Base-by-base conservation (phyloP, 2,329 filamentous ascomycete species). In the Parafenestella ontariensis region DNA sequence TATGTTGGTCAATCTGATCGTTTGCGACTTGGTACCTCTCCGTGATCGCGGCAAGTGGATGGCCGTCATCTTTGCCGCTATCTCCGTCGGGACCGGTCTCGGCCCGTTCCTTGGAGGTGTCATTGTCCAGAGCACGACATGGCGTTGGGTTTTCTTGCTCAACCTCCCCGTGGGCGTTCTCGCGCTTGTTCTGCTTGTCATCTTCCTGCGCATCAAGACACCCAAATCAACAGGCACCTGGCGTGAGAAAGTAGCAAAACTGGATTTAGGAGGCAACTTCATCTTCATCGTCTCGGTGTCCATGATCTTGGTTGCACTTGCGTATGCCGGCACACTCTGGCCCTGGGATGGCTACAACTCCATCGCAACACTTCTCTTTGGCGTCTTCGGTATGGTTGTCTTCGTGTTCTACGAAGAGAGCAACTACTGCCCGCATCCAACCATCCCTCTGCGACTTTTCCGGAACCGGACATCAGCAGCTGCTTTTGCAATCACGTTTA, bases 21-120 rank as follows among this genome's bases (percentile, higher is more conserved):
- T 82, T 11, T 78, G 72, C 10, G 82, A 83, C 54, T 59, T 83
- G 5, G 78, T 83, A 0, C 76, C 80, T 1, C 68, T 84, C 13
- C 43, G 58, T 15, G 50, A 83, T 50, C 71, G 81, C 31, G 76
- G 75, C 20, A 70, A 76, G 31, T 81, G 72, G 56, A 52, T 61
- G 31, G 58, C 53, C 20, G 54, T 64, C 31, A 49, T 65, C 17
- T 45, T 61, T 15, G 50, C 62, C 8, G 52, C 49, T 41, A 33
- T 44, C 10, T 52, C 51, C 18, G 39, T 58, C 4, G 62, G 62
- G 10, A 49, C 61, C 3, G 43, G 54, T n/a, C 18, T 58, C 7
- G 64, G 64, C 10, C 64, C 64, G 7, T 47, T 64, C 5, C 33
- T 66, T 6, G 64, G 59, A 10, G 61, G 61, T 13, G 34, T 57